A percentile compares a stretch with the other conserved stretches of the same genome.
Evolutionary conservation across 176 grass and related monocot species (phyloP).

Genomic region (Lolium multiflorum): DNA sequence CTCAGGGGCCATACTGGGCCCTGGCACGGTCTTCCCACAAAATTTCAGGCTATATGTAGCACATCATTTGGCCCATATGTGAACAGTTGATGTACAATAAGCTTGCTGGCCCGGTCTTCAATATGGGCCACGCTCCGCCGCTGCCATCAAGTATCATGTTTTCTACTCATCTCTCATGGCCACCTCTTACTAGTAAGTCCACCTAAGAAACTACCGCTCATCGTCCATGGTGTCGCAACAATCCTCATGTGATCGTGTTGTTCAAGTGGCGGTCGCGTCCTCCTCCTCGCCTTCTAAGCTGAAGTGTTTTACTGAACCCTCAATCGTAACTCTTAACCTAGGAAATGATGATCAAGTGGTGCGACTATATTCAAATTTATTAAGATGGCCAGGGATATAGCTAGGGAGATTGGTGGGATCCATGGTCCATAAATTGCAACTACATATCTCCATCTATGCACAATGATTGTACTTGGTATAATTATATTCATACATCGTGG

Average conservation of each 20-base stretch:
- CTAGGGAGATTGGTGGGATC: too few species aligned
- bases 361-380: too few species aligned
- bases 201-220: background rate
- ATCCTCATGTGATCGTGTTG: background rate
- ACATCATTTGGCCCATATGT: too few species aligned
- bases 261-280: background rate
- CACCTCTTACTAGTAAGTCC: background rate
- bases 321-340: background rate
- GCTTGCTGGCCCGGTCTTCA: too few species aligned
- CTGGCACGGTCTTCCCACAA: too few species aligned
- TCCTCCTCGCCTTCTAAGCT: background rate
- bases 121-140: too few species aligned
- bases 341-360: too few species aligned
- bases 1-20: too few species aligned
- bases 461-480: background rate
- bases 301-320: background rate
- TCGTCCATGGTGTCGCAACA: background rate
- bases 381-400: too few species aligned
- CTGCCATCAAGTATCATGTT: background rate
- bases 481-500: background rate
- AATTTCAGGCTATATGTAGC: too few species aligned
- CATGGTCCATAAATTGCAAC: background rate
- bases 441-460: background rate
- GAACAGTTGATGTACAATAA: too few species aligned
- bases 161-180: background rate